These are phyloP conservation scores for Funneliformis mosseae DNA, from an alignment of 192 early-diverging fungal genomes.

Conservation along the genomic window DNA sequence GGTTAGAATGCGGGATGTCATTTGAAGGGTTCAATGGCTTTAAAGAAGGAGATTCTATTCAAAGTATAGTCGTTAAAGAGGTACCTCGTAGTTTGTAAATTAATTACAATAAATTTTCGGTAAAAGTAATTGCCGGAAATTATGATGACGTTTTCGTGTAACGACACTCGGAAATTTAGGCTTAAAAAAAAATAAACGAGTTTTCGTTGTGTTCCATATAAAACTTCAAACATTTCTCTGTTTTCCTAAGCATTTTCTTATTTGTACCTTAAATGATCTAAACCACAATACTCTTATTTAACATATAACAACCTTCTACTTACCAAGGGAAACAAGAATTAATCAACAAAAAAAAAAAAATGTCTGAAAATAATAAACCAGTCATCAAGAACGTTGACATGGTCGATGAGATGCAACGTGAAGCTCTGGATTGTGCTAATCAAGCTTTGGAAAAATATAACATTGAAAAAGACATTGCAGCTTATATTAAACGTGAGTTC, in stretches of 20 bases:
- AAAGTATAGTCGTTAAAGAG: conserved; percentile 63
- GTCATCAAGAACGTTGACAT: conserved; percentile 99
- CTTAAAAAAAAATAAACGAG: too few species aligned
- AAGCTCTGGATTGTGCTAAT: conserved; percentile 85
- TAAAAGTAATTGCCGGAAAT: too few species aligned
- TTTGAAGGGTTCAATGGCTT: conserved; percentile 83
- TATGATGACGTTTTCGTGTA: too few species aligned
- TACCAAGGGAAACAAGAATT: not conserved
- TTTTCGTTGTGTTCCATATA: too few species aligned
- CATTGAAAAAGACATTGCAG: conserved; percentile 98
- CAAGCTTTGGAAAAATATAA: conserved; percentile 90
- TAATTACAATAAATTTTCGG: too few species aligned
- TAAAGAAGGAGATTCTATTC: conserved; percentile 81
- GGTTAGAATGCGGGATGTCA: conserved; percentile 93
- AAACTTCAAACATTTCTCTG: too few species aligned
- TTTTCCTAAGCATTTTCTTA: too few species aligned
- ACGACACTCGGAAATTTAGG: too few species aligned
- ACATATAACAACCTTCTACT: not conserved
- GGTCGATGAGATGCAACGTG: conserved; percentile 94
- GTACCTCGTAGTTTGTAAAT: conserved; percentile 53
- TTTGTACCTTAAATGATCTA: too few species aligned
- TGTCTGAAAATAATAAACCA: conserved; percentile 70
- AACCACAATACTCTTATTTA: not conserved
- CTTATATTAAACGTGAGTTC: conserved; percentile 97
- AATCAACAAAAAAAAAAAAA: not conserved